Evolutionary conservation across 2,329 filamentous ascomycete species (phyloP).

Genomic region (Ophiostoma himal-ulmi): DNA sequence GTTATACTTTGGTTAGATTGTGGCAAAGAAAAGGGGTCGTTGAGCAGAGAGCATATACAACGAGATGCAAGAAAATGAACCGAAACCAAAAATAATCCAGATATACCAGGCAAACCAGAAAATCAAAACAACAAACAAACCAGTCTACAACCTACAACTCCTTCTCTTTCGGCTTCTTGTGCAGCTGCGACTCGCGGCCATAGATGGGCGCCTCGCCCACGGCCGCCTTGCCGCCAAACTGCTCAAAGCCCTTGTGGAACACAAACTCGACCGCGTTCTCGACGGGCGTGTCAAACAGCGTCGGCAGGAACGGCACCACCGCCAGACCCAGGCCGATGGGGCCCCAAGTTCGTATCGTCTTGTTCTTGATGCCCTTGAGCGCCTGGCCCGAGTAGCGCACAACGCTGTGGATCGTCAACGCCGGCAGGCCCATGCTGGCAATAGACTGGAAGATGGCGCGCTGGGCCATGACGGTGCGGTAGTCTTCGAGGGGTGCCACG

Average conservation of each 20-base stretch:
- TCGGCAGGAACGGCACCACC: constrained; percentile 76
- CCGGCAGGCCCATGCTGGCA: constrained; percentile 89
- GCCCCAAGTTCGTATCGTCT: constrained; percentile 70
- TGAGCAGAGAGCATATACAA: too few species aligned
- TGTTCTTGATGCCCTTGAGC: constrained; percentile 77
- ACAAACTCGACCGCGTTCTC: constrained; percentile 85
- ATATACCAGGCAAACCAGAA: background rate
- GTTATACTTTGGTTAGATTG: too few species aligned
- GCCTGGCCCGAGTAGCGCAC: constrained; percentile 82
- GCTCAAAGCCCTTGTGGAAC: constrained; percentile 76
- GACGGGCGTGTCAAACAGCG: constrained; percentile 84
- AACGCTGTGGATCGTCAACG: constrained; percentile 88
- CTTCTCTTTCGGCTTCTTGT: constrained; percentile 36
- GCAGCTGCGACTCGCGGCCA: constrained; percentile 47
- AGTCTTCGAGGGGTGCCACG: constrained; percentile 76
- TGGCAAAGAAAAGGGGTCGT: too few species aligned
- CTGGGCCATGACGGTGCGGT: constrained; percentile 83
- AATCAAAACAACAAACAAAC: background rate
- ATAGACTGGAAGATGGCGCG: constrained; percentile 83
- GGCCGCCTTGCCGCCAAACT: constrained; percentile 57
- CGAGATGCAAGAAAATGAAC: background rate
- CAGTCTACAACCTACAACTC: constrained; percentile 32
- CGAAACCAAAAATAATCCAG: too few species aligned
- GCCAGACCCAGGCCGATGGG: constrained; percentile 79
- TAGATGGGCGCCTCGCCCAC: constrained; percentile 51